Evolutionary conservation across 352 stramenopile genomes (phyloP).

Genomic region (Thraustochytrium striatum): DNA sequence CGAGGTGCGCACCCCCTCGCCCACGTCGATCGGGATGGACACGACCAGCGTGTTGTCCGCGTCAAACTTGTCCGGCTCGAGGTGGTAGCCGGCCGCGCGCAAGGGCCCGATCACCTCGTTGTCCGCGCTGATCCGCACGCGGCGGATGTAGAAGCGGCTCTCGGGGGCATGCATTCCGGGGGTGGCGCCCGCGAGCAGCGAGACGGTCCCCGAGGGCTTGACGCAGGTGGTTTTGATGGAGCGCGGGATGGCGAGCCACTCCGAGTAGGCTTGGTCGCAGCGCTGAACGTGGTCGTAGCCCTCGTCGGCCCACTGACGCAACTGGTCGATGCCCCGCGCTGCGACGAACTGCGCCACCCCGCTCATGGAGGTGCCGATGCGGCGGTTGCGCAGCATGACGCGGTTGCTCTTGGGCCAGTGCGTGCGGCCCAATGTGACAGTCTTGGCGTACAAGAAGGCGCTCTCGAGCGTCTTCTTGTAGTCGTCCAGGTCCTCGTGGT

Average conservation of each 20-base stretch:
- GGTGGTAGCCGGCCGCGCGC: slow-evolving; percentile 65
- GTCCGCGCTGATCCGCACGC: slow-evolving; percentile 73
- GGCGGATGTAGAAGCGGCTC: slow-evolving; percentile 82
- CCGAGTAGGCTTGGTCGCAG: slow-evolving; percentile 66
- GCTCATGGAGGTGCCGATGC: slow-evolving; percentile 84
- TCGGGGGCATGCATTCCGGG: slow-evolving; percentile 88
- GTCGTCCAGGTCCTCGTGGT: slow-evolving; percentile 75
- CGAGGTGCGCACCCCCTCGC: slow-evolving; percentile 73
- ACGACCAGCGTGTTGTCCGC: slow-evolving; percentile 73
- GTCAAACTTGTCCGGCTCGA: slow-evolving; percentile 66
- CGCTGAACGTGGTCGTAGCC: slow-evolving; percentile 73
- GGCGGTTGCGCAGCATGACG: slow-evolving; percentile 83
- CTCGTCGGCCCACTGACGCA: slow-evolving; percentile 76
- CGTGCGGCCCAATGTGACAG: slow-evolving; percentile 81
- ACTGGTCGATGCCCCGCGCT: slow-evolving; percentile 66
- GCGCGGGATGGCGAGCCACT: slow-evolving; percentile 68
- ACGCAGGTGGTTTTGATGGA: slow-evolving; percentile 89
- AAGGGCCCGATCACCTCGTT: slow-evolving; percentile 73
- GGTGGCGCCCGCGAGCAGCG: slow-evolving; percentile 79
- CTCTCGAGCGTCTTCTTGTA: slow-evolving; percentile 76
- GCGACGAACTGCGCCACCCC: slow-evolving; percentile 86
- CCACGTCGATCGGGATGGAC: slow-evolving; percentile 79
- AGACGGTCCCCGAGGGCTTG: slow-evolving; percentile 79
- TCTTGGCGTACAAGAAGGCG: slow-evolving; percentile 86
- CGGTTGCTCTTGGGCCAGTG: slow-evolving; percentile 83